These are phyloP conservation scores for Pseudogymnoascus destructans DNA, from an alignment of 2,329 filamentous ascomycete genomes.

Conservation along the genomic window DNA sequence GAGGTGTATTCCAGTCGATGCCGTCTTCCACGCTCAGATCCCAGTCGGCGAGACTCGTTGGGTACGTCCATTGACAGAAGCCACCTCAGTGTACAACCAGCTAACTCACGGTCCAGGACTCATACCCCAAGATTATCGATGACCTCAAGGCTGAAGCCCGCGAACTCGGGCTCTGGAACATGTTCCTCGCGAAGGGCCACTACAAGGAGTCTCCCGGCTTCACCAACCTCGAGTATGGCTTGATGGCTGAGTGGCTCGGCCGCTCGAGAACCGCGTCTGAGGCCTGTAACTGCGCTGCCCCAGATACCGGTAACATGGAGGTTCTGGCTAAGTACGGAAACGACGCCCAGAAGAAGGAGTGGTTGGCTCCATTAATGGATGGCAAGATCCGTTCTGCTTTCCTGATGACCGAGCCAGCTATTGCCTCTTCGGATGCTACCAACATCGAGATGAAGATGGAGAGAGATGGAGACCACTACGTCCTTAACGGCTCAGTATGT, in stretches of 20 bases:
- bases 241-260: conserved; percentile 94
- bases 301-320: conserved; percentile 94
- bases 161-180: conserved; percentile 86
- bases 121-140: conserved; percentile 70
- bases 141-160: conserved; percentile 76
- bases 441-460: conserved; percentile 81
- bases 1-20: conserved; percentile 79
- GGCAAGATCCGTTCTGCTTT: conserved; percentile 83
- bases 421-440: conserved; percentile 80
- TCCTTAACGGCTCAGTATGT: conserved; percentile 72
- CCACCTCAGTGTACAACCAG: neutral
- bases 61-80: conserved; percentile 23
- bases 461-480: conserved; percentile 74
- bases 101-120: conserved; percentile 28
- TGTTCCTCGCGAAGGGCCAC: conserved; percentile 91
- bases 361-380: conserved; percentile 69
- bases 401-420: conserved; percentile 84
- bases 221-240: conserved; percentile 88
- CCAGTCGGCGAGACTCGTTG: conserved; percentile 67
- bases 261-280: conserved; percentile 73
- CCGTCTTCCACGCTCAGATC: conserved; percentile 66
- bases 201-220: conserved; percentile 93
- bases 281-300: conserved; percentile 80
- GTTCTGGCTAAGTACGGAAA: conserved; percentile 85
- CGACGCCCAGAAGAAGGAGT: conserved; percentile 69